These are phyloP conservation scores for Fennellomyces sp. DNA, from an alignment of 371 early-diverging fungal genomes.

Conservation along the genomic window DNA sequence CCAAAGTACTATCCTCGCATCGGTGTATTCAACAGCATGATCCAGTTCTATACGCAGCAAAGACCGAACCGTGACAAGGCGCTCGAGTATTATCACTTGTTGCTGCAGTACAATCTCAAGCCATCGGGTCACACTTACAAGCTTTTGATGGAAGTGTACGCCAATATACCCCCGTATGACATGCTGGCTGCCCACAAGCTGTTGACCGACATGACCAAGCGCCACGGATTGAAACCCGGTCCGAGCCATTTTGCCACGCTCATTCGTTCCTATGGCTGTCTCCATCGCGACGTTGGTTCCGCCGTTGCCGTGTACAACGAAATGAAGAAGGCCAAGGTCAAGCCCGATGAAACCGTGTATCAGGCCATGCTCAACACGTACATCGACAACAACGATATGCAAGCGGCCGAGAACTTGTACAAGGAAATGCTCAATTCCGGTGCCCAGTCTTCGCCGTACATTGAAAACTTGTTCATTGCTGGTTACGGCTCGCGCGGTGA, in stretches of 20 bases:
- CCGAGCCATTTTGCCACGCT: conserved; percentile 60
- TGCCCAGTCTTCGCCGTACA: conserved; percentile 54
- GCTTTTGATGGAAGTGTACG: conserved; percentile 61
- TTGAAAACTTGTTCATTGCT: conserved; percentile 64
- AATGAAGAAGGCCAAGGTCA: conserved; percentile 45
- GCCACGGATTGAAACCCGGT: conserved; percentile 44
- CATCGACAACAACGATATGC: conserved; percentile 52
- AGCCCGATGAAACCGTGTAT: conserved; percentile 54
- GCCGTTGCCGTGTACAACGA: conserved; percentile 53
- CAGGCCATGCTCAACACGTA: conserved; percentile 60
- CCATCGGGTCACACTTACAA: conserved; percentile 63
- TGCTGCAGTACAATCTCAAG: conserved; percentile 38
- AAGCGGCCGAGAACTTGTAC: conserved; percentile 49
- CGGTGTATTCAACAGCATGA: conserved; percentile 64
- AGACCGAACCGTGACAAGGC: conserved; percentile 57
- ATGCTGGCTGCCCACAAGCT: conserved; percentile 59
- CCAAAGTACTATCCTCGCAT: conserved; percentile 58
- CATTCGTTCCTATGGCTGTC: conserved; percentile 62
- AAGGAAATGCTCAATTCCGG: conserved; percentile 39
- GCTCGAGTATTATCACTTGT: conserved; percentile 52
- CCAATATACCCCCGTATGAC: conserved; percentile 63
- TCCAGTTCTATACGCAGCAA: conserved; percentile 66
- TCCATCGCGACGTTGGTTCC: conserved; percentile 58
- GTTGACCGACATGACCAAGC: conserved; percentile 49
- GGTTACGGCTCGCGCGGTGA: conserved; percentile 44